phyloP scores from a whole-genome alignment of 2,329 filamentous ascomycete genomes.

The Elsinoe arachidis region DNA sequence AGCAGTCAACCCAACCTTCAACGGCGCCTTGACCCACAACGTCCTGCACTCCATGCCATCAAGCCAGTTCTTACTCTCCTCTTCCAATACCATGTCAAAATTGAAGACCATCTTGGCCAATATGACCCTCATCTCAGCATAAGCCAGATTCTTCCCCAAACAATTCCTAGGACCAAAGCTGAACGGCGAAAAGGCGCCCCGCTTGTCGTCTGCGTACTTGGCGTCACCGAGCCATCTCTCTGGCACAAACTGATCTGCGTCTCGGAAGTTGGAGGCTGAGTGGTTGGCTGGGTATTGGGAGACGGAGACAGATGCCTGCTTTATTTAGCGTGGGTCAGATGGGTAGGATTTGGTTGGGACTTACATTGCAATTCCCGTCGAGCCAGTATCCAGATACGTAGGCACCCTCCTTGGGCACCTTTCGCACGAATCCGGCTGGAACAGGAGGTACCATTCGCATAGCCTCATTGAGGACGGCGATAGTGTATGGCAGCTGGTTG shows the following conservation, averaged over 20 bases:
- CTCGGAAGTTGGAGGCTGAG: slow-evolving; percentile 23
- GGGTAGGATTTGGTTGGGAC: not conserved
- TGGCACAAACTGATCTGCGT: slow-evolving; percentile 25
- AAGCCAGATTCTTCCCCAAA: slow-evolving; percentile 26
- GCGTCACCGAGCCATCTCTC: slow-evolving; percentile 33
- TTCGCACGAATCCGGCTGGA: slow-evolving; percentile 29
- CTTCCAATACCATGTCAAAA: slow-evolving; percentile 31
- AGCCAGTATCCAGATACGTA: slow-evolving; percentile 23
- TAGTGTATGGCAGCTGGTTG: slow-evolving; percentile 30
- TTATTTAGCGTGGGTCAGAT: not conserved
- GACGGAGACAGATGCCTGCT: slow-evolving; percentile 16
- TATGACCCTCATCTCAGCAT: slow-evolving; percentile 31
- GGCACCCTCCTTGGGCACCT: slow-evolving; percentile 22
- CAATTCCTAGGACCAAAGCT: slow-evolving; percentile 28
- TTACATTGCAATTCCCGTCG: slow-evolving; percentile 19
- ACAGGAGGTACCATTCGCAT: slow-evolving; percentile 40
- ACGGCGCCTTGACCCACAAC: slow-evolving; percentile 22
- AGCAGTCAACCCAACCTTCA: slow-evolving; percentile 19
- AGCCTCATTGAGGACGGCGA: slow-evolving; percentile 39
- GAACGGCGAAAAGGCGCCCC: slow-evolving; percentile 25
- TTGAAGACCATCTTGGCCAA: slow-evolving; percentile 33
- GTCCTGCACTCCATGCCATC: slow-evolving; percentile 17
- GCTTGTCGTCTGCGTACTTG: slow-evolving; percentile 23
- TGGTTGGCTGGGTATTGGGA: slow-evolving; percentile 19
- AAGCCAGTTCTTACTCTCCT: slow-evolving; percentile 20